phyloP scores from a whole-genome alignment of 805 yeast species.

The Scheffersomyces coipomensis region DNA sequence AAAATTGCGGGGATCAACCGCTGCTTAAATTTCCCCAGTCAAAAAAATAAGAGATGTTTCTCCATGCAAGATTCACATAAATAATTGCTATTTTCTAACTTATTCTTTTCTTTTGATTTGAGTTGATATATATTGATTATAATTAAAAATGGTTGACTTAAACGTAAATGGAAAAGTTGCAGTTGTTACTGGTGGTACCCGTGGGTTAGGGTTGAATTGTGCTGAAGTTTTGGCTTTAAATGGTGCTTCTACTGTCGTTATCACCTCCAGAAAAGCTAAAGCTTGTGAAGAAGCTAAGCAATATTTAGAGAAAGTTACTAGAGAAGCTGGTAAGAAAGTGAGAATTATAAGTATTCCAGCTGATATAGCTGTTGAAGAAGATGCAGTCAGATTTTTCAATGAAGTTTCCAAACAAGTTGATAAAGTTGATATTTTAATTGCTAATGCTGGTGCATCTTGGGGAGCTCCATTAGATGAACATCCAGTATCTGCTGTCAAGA shows the following conservation, averaged over 20 bases:
- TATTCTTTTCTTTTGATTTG: too few species aligned
- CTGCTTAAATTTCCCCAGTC: too few species aligned
- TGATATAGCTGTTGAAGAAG: conserved; percentile 52
- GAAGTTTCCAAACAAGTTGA: conserved; percentile 38
- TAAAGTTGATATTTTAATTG: conserved; percentile 61
- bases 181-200: conserved; percentile 70
- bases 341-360: conserved; percentile 49
- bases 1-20: too few species aligned
- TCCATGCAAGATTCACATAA: too few species aligned
- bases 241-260: conserved; percentile 61
- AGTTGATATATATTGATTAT: too few species aligned
- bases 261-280: conserved; percentile 60
- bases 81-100: too few species aligned
- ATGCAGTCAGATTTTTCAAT: conserved; percentile 43
- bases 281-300: conserved; percentile 61
- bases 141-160: conserved; percentile 38
- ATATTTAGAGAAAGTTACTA: conserved; percentile 34
- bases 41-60: too few species aligned
- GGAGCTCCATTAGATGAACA: conserved; percentile 63
- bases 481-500: conserved; percentile 58
- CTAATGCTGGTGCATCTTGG: conserved; percentile 83
- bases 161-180: conserved; percentile 63
- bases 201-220: conserved; percentile 71
- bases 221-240: conserved; percentile 61
- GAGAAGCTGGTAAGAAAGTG: conserved; percentile 28